Base-by-base conservation (phyloP, 345 rosid species). In the Citrus hindsii region DNA sequence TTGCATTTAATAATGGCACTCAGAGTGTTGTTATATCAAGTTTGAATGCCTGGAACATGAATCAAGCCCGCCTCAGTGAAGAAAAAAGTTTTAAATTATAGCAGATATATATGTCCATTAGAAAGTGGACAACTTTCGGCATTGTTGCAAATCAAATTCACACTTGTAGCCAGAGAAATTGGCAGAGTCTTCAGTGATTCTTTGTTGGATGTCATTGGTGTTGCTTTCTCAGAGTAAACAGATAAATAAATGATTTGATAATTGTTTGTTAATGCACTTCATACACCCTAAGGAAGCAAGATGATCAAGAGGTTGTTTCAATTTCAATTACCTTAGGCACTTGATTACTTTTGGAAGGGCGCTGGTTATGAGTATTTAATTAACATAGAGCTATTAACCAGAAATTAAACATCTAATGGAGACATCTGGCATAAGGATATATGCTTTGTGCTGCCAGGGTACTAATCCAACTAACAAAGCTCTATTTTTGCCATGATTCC, bases 41-140 rank as follows among this genome's bases (percentile, higher is more conserved):
- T 9, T 53, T 90, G n/a, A 84, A 77, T 70, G 96, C 90, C 19
- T 93, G 94, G 96, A 89, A 86, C 77, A 89, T 91, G 90, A 83
- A 86, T 65, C 82, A 81, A 37, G 94, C 94, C 12, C 70, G 67
- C 46, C 65, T 88, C 75, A 79, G 71, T 77, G 14, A 30, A 53
- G 65, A 67, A 53, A 60, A 55, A 46, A 46, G 76, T 67, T 69
- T 70, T 30, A 35, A 37, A 14, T 18, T 73, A 48, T 69, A 79
- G 74, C 16, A 66, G 9, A 66, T 40, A 3, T 4, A 37, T 40
- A 8, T 9, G 27, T 1, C 10, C 48, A 35, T 25, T 33, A 22
- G 25, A 4, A 19, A 33, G 46, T 9, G 9, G 46, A 33, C 22
- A n/a, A 66, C 46, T 19, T 65, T 18, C 2, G 2, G 42, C 40